Base-by-base conservation (phyloP, 1,284 basidiomycete species). In the Erythrobasidium hasegawianum region DNA sequence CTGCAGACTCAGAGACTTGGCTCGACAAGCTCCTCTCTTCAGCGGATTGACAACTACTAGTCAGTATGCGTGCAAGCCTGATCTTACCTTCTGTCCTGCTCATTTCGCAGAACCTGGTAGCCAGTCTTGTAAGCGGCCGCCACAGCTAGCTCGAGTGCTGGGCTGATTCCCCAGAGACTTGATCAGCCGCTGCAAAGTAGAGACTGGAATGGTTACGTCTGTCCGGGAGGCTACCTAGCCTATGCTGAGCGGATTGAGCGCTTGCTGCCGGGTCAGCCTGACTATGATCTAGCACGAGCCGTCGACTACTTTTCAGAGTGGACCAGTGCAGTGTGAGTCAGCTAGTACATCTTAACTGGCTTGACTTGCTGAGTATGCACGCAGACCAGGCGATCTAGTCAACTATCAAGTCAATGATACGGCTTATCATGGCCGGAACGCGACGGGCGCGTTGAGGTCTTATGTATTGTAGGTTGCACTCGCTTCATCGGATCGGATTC, bases 201-300 rank as follows among this genome's bases (percentile, higher is more conserved):
- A 47, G 43, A 47, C 43, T 47, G 22, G 16, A 47, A 47, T 47
- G 43, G 43, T 14, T 47, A 18, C 43, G 16, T 24, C 22, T 47
- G 43, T 47, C 43, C 43, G 4, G 43, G 43, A 47, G 33, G 33
- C 33, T 47, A 24, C 8, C 43, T 47, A 7, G 43, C n/a, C 14
- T 47, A 47, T 24, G 43, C 43, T 47, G 43, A 47, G 43, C 43
- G 43, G 16, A 47, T 47, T 14, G 43, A 47, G 43, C 7, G n/a
- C n/a, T 14, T 47, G n/a, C 16, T 7, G 16, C 43, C 22, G 5
- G n/a, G 16, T 14, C 43, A 47, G 22, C 43, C n/a, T 24, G 8
- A 14, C n/a, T 47, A 47, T 14, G 43, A 47, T 24, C 43, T 47
- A n/a, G 43, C n/a, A n/a, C 5, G 16, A 47, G 43, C 43, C n/a